Evolutionary conservation across 331 rosid genomes (phyloP).

Genomic region (Spiraea crenata): DNA sequence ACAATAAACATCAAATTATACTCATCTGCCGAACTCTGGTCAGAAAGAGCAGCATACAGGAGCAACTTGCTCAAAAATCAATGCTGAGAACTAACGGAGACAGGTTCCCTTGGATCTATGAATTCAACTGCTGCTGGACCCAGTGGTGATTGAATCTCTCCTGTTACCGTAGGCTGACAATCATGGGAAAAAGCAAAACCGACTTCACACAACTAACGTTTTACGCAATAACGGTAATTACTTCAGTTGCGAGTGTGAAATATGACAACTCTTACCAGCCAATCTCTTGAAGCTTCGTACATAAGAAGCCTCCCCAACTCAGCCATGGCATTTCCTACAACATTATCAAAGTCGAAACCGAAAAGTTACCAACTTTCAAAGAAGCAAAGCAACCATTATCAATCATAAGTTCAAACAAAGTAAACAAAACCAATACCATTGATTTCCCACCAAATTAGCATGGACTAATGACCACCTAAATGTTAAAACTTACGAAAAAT

Average conservation of each 20-base stretch:
- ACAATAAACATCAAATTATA: conserved; percentile 26
- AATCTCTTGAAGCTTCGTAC: conserved; percentile 95
- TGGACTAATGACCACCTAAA: not conserved
- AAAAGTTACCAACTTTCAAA: not conserved
- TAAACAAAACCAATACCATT: no score
- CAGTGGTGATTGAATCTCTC: conserved; percentile 91
- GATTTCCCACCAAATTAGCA: not conserved
- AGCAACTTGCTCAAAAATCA: not conserved
- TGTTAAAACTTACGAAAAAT: conserved; percentile 60
- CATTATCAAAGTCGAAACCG: conserved; percentile 8
- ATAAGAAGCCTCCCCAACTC: conserved; percentile 93
- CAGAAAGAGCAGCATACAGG: not conserved
- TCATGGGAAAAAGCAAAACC: not conserved
- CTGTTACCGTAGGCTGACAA: conserved; percentile 73
- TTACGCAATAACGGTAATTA: conserved; percentile 1
- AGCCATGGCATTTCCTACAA: conserved; percentile 88
- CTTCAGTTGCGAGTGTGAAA: conserved; percentile 3
- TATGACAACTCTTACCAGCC: conserved; percentile 67
- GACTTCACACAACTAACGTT: not conserved
- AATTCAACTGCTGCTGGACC: conserved; percentile 91
- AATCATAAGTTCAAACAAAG: no score
- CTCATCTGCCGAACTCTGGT: not conserved
- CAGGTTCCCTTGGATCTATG: conserved; percentile 91
- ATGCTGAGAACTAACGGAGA: conserved; percentile 51
- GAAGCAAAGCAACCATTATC: no score